Evolutionary conservation across 306 rosid genomes (phyloP).

Genomic region (Fragaria vesca): DNA sequence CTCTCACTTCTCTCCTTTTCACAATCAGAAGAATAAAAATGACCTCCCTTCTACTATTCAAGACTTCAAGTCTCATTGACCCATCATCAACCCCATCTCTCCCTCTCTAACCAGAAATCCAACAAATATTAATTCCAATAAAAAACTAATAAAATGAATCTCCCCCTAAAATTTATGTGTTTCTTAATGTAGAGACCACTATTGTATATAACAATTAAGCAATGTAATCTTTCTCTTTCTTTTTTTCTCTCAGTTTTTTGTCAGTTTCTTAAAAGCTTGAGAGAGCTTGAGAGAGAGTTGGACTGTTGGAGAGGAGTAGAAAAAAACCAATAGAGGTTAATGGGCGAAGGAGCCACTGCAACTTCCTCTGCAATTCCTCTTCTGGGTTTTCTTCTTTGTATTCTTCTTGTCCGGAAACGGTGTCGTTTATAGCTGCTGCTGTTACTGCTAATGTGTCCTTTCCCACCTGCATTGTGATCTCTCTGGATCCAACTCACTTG

Average conservation of each 20-base stretch:
- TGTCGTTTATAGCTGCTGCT: constrained; percentile 47
- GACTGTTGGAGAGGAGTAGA: not conserved
- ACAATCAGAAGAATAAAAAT: not conserved
- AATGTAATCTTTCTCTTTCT: not conserved
- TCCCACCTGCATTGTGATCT: constrained; percentile 41
- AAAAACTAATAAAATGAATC: not conserved
- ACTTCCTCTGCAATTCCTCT: constrained; percentile 51
- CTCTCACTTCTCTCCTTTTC: constrained; percentile 28
- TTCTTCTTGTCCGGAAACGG: constrained; percentile 32
- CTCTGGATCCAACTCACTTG: constrained; percentile 45
- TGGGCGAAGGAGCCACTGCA: constrained; percentile 69
- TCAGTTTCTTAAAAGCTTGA: constrained; percentile 27
- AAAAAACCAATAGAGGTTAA: constrained; percentile 35
- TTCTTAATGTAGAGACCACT: not conserved
- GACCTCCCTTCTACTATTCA: constrained; percentile 6
- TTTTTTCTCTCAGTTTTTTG: constrained; percentile 32
- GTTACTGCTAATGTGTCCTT: constrained; percentile 15
- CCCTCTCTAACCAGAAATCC: not conserved
- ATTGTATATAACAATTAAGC: constrained; percentile 3
- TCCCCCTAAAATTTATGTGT: constrained; percentile 6
- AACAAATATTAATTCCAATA: not conserved
- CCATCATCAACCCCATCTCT: not conserved
- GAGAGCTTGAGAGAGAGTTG: not conserved
- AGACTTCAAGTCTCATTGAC: constrained; percentile 25
- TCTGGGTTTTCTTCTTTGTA: constrained; percentile 27